phyloP scores from a whole-genome alignment of 192 early-diverging fungal species.

The Mortierella antarctica region DNA sequence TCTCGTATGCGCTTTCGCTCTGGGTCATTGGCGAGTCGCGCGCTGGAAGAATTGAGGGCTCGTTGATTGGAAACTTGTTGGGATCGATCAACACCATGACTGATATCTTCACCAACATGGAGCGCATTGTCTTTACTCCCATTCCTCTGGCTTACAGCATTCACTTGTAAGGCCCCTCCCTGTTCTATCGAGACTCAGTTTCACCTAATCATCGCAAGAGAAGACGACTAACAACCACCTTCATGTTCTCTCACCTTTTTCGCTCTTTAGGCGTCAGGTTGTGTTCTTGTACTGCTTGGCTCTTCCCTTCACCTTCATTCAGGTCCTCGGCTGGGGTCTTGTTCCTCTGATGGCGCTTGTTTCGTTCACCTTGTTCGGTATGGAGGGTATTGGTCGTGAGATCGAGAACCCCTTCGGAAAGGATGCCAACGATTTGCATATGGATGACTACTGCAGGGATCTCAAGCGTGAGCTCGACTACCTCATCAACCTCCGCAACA shows the following conservation, averaged over 20 bases:
- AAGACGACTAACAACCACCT: not conserved
- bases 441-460: constrained; percentile 60
- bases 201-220: too few relatives aligned
- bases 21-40: constrained; percentile 48
- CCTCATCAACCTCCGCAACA: constrained; percentile 43
- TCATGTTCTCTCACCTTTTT: not conserved
- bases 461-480: constrained; percentile 57
- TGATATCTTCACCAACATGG: constrained; percentile 63
- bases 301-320: constrained; percentile 51
- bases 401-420: constrained; percentile 67
- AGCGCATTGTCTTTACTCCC: constrained; percentile 75
- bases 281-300: constrained; percentile 55
- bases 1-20: constrained; percentile 44
- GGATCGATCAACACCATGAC: constrained; percentile 47
- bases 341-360: constrained; percentile 56
- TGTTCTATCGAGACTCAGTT: constrained; percentile 46
- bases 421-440: constrained; percentile 61
- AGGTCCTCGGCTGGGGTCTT: constrained; percentile 41
- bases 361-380: constrained; percentile 62
- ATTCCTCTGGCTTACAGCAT: constrained; percentile 78
- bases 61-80: constrained; percentile 37
- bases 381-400: constrained; percentile 62
- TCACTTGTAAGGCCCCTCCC: constrained; percentile 71
- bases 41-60: constrained; percentile 38
- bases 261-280: constrained; percentile 40